Percentiles rank a stretch among this genome's conserved stretches.
Evolutionary conservation across 495 filamentous ascomycete genomes (phyloP).

Genomic region (Neurospora intermedia): DNA sequence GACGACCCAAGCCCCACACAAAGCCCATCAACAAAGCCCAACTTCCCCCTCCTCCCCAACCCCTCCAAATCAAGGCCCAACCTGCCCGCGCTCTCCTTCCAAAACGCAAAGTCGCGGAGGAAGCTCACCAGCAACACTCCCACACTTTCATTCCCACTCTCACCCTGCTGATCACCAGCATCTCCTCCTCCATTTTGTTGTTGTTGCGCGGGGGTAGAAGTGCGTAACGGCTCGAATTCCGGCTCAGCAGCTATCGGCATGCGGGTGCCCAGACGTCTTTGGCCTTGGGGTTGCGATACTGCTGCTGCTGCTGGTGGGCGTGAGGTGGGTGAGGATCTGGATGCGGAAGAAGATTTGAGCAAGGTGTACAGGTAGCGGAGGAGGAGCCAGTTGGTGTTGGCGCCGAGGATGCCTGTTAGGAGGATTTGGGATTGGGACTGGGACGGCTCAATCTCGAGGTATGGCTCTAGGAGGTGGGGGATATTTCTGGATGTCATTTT

Average conservation of each 20-base stretch:
- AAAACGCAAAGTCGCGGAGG: slow-evolving; percentile 66
- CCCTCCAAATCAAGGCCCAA: slow-evolving; percentile 63
- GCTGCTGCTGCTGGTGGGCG: background rate
- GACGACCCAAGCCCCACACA: slow-evolving; percentile 9
- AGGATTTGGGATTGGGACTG: slow-evolving; percentile 41
- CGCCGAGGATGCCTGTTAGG: slow-evolving; percentile 61
- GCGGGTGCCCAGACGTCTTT: background rate
- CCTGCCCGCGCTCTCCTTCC: slow-evolving; percentile 52
- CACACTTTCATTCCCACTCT: background rate
- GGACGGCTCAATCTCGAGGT: slow-evolving; percentile 37
- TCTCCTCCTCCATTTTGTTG: background rate
- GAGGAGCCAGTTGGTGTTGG: slow-evolving; percentile 65
- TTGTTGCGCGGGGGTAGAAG: background rate
- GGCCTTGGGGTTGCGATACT: background rate
- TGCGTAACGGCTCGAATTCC: background rate
- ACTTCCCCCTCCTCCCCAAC: slow-evolving; percentile 42
- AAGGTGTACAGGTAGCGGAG: slow-evolving; percentile 51
- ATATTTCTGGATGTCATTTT: slow-evolving; percentile 9
- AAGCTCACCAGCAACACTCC: slow-evolving; percentile 71
- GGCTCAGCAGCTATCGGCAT: background rate
- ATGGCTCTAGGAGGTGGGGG: slow-evolving; percentile 58
- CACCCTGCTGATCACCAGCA: background rate
- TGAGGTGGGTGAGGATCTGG: background rate
- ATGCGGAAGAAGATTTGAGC: slow-evolving; percentile 19
- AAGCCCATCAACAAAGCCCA: slow-evolving; percentile 67